Conservation (phyloP, 495 filamentous ascomycete genomes). For the Tetracladium marchalianum region DNA sequence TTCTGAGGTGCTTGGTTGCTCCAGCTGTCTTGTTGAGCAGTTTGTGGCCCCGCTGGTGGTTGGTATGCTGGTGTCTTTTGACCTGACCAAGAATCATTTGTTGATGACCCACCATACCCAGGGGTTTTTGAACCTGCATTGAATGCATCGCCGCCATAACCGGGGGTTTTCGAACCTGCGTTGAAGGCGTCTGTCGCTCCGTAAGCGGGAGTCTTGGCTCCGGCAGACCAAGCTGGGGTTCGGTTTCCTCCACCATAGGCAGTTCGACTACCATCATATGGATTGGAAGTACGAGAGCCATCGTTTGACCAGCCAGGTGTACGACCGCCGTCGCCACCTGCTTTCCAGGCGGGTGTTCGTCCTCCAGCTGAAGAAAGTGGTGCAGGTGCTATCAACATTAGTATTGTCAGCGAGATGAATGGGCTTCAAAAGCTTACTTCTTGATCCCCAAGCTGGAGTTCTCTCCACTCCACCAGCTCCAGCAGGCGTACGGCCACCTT, state of each 20-base stretch:
- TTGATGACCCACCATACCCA: slow-evolving; percentile 47
- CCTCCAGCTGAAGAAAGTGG: slow-evolving; percentile 45
- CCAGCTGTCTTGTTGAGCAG: slow-evolving; percentile 20
- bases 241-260: slow-evolving; percentile 56
- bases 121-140: slow-evolving; percentile 66
- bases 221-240: slow-evolving; percentile 55
- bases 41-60: slow-evolving; percentile 17
- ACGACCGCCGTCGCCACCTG: slow-evolving; percentile 47
- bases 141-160: slow-evolving; percentile 57
- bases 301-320: slow-evolving; percentile 66
- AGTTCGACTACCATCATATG: slow-evolving; percentile 72
- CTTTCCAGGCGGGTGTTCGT: slow-evolving; percentile 58
- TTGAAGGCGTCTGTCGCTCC: slow-evolving; percentile 14
- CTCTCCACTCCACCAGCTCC: slow-evolving; percentile 47
- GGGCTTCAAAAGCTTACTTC: slow-evolving; percentile 39
- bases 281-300: slow-evolving; percentile 63
- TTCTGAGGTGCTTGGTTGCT: slow-evolving; percentile 38
- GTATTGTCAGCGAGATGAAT: slow-evolving; percentile 1
- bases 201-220: slow-evolving; percentile 66
- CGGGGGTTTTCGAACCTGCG: slow-evolving; percentile 59
- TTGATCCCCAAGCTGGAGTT: slow-evolving; percentile 62
- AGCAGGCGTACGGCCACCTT: slow-evolving; percentile 62
- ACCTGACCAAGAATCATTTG: slow-evolving; percentile 36
- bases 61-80: slow-evolving; percentile 64
- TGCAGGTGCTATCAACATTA: slow-evolving; percentile 35